Evolutionary conservation across 192 early-diverging fungal species (phyloP).

Genomic region (Coemansia sp.): DNA sequence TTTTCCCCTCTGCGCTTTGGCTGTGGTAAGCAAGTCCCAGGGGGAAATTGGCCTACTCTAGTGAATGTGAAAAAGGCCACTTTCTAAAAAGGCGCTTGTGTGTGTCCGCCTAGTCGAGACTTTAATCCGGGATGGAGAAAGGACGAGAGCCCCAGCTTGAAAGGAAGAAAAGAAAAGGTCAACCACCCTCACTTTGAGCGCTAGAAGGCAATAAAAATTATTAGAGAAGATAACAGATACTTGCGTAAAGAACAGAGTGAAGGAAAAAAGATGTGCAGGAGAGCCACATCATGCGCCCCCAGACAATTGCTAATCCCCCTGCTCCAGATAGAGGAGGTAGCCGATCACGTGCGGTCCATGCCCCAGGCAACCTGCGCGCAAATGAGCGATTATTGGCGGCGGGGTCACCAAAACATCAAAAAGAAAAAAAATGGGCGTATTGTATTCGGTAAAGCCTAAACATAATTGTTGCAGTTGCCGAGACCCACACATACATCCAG

Average conservation of each 20-base stretch:
- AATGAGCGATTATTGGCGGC: not conserved
- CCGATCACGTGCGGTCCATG: not conserved
- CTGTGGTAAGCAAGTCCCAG: not conserved
- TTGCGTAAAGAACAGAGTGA: conserved; percentile 1
- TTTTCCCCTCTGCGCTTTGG: not conserved
- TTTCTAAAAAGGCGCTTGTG: not conserved
- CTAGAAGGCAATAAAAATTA: not conserved
- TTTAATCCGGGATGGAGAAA: not conserved
- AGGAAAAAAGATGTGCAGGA: not conserved
- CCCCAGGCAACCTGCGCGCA: conserved; percentile 1
- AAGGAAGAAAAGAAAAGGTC: not conserved
- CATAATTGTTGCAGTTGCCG: not conserved
- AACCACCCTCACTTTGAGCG: not conserved
- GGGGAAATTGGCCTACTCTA: not conserved
- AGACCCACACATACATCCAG: not conserved
- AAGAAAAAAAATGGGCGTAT: not conserved
- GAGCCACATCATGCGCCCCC: conserved; percentile 1
- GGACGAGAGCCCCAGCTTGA: not conserved
- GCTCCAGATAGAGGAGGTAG: conserved; percentile 2
- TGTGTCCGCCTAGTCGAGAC: not conserved
- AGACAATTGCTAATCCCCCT: not conserved
- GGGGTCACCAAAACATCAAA: not conserved
- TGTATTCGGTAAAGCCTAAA: not conserved
- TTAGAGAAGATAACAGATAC: not conserved
- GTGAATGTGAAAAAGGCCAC: not conserved